These are phyloP conservation scores for Trifolium subterraneum DNA, from an alignment of 306 rosid genomes.

Conservation along the genomic window DNA sequence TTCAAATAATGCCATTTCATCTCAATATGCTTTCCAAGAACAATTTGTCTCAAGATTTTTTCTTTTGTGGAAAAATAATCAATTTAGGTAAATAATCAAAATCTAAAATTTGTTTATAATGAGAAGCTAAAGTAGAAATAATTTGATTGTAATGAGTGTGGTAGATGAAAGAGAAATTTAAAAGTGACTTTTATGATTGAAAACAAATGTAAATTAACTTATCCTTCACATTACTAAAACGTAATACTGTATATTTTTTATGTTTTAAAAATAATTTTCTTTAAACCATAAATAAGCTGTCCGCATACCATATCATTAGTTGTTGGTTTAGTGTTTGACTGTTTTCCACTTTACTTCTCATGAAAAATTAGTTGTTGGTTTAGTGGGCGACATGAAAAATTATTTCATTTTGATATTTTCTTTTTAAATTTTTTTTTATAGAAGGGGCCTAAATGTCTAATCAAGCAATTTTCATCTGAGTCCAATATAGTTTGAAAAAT, in stretches of 20 bases:
- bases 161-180: not conserved
- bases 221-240: not conserved
- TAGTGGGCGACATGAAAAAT: not conserved
- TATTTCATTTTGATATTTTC: conserved; percentile 28
- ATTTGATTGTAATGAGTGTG: not conserved
- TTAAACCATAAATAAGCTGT: too few species aligned
- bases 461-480: conserved; percentile 9
- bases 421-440: not conserved
- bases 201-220: not conserved
- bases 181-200: not conserved
- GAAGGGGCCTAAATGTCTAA: not conserved
- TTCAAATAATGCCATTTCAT: not conserved
- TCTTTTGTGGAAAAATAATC: not conserved
- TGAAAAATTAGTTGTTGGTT: too few species aligned
- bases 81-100: not conserved
- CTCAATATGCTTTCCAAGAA: not conserved
- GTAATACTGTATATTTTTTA: not conserved
- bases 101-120: not conserved
- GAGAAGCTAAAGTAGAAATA: not conserved
- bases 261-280: not conserved
- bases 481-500: conserved; percentile 10
- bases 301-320: not conserved
- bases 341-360: not conserved
- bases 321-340: not conserved
- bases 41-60: not conserved